These are phyloP conservation scores for Boletus sensibilis DNA, from an alignment of 768 basidiomycete genomes.

Conservation along the genomic window DNA sequence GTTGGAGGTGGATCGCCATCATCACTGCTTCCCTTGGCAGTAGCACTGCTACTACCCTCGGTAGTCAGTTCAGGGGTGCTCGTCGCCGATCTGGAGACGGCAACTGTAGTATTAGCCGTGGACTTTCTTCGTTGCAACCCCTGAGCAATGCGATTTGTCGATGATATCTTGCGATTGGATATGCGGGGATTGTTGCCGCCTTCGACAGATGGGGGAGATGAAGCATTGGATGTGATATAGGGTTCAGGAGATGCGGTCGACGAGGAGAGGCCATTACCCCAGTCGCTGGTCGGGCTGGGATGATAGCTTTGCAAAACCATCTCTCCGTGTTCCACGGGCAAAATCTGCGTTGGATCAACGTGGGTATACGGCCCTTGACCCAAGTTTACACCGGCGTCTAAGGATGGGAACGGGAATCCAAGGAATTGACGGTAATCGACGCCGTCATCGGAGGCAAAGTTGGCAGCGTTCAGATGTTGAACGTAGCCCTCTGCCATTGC, in stretches of 20 bases:
- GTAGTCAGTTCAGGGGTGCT: constrained; percentile 64
- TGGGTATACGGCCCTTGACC: constrained; percentile 63
- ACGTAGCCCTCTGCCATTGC: constrained; percentile 74
- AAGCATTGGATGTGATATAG: constrained; percentile 64
- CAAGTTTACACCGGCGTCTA: constrained; percentile 42
- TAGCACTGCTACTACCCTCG: constrained; percentile 30
- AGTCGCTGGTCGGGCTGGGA: constrained; percentile 80
- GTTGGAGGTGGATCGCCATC: constrained; percentile 75
- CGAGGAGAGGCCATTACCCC: constrained; percentile 72
- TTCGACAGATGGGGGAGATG: constrained; percentile 70
- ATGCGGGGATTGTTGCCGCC: constrained; percentile 37
- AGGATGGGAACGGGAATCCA: constrained; percentile 58
- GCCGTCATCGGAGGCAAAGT: constrained; percentile 53
- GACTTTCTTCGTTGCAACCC: constrained; percentile 57
- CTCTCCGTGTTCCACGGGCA: constrained; percentile 44
- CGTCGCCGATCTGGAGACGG: constrained; percentile 49
- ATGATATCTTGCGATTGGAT: constrained; percentile 58
- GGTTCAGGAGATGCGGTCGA: constrained; percentile 76
- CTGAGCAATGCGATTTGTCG: constrained; percentile 59
- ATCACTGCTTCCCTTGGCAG: constrained; percentile 48
- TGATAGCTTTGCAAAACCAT: constrained; percentile 54
- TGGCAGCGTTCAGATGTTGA: constrained; percentile 51
- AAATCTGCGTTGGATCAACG: constrained; percentile 91
- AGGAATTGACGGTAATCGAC: constrained; percentile 66
- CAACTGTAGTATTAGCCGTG: constrained; percentile 21